These are phyloP conservation scores for Neonectria faginata DNA, from an alignment of 2,329 filamentous ascomycete genomes.

Conservation along the genomic window DNA sequence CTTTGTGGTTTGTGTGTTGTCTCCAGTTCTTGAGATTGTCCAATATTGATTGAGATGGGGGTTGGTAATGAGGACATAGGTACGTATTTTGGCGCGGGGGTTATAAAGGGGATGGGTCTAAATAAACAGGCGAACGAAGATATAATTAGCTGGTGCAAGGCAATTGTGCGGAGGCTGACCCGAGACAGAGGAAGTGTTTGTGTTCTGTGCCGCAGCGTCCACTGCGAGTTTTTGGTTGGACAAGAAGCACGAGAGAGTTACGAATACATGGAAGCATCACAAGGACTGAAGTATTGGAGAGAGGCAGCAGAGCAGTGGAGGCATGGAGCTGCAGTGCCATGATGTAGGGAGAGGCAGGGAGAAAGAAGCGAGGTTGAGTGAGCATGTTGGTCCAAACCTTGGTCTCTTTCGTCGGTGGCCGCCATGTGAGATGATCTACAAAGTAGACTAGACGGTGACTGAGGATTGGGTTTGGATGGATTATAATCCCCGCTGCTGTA, in stretches of 20 bases:
- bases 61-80: neutral
- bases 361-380: slow-evolving; percentile 19
- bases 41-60: slow-evolving; percentile 3
- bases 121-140: neutral
- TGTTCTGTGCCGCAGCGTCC: neutral
- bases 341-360: slow-evolving; percentile 2
- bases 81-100: slow-evolving; percentile 9
- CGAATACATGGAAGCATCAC: neutral
- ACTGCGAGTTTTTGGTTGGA: neutral
- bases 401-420: slow-evolving; percentile 1
- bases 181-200: slow-evolving; percentile 19
- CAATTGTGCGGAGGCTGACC: slow-evolving; percentile 18
- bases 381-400: slow-evolving; percentile 23
- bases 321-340: neutral
- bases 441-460: neutral
- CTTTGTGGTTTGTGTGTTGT: neutral
- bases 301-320: neutral
- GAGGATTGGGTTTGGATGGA: slow-evolving; percentile 14
- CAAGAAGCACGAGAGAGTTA: too few relatives aligned
- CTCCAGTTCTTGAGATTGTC: slow-evolving; percentile 2
- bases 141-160: neutral
- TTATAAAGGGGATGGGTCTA: slow-evolving; percentile 4
- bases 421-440: slow-evolving; percentile 11
- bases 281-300: too few relatives aligned
- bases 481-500: slow-evolving; percentile 32